Evolutionary conservation across 2,329 filamentous ascomycete species (phyloP), one percentile per base, ranked within the genome.

Genomic region (Ploettnerulaceae sp.): DNA sequence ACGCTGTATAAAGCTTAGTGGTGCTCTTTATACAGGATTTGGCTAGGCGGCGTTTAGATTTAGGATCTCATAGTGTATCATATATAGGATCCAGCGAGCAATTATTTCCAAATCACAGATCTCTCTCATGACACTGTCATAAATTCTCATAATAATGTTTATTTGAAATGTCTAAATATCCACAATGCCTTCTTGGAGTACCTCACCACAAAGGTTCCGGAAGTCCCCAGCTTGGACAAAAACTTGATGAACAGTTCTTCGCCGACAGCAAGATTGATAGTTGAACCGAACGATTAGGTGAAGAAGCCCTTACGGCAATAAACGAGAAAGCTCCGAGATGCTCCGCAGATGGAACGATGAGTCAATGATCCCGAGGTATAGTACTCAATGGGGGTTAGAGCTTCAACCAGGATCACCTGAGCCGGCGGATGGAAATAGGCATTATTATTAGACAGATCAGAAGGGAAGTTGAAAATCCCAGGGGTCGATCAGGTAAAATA

Each of bases 1-100:
- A 84, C 93, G 42, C 65, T 96, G 67, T 96, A 96, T 69, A 95
- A 95, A 73, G 84, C 84, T 50, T 93, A 70, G 69, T 6, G n/a
- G 15, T 43, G 15, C 25, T 18, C n/a, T n/a, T 35, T 25, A 18
- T 47, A 25, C 39, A 48, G 25, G 20, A 36, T 29, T 24, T 28
- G 22, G 31, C 36, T 42, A 21, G 34, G 11, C 3, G 48, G 48
- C 33, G 43, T 45, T 42, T 40, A 44, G 33, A n/a, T 36, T 34
- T 20, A n/a, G 43, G n/a, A 32, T 43, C 29, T 42, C 32, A 12
- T 43, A 36, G 41, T 36, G 48, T 48, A 28, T 22, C 41, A 33
- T 43, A 29, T 32, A 18, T 14, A 7, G 43, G 48, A 36, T 14
- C 18, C 43, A 38, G 20, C 29, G n/a, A 42, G 24, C 25, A 34